These are phyloP conservation scores for Globisporangium acanthophoron DNA, from an alignment of 352 stramenopile genomes.

Conservation along the genomic window DNA sequence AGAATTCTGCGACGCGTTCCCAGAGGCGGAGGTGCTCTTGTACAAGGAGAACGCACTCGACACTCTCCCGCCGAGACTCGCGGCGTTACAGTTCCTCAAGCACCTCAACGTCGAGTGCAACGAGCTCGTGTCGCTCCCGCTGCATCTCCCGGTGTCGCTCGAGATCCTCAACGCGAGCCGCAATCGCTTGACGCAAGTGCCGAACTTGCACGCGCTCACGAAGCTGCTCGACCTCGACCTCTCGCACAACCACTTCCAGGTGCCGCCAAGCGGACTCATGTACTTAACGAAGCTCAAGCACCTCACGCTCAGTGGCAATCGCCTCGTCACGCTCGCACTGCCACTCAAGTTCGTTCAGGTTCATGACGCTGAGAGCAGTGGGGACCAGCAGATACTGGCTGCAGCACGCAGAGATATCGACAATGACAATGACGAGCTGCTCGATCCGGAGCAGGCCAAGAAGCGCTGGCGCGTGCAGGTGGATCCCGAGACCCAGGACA, in stretches of 20 bases:
- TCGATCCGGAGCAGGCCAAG: constrained; percentile 24
- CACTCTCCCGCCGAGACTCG: constrained; percentile 23
- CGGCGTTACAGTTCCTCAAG: constrained; percentile 26
- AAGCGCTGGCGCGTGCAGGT: constrained; percentile 50
- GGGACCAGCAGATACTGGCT: constrained; percentile 6
- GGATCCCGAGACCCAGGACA: constrained; percentile 38
- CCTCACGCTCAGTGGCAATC: constrained; percentile 43
- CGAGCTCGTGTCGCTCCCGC: constrained; percentile 37
- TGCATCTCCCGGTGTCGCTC: constrained; percentile 31
- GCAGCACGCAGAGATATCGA: background rate
- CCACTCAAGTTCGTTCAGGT: constrained; percentile 23
- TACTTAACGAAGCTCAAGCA: constrained; percentile 35
- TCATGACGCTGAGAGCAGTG: background rate
- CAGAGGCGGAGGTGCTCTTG: constrained; percentile 38
- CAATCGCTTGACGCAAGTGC: constrained; percentile 45
- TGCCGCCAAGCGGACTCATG: constrained; percentile 45
- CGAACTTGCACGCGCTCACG: constrained; percentile 42
- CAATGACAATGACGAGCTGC: constrained; percentile 5
- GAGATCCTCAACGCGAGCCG: constrained; percentile 31
- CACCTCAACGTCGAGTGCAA: constrained; percentile 55
- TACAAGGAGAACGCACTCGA: constrained; percentile 67
- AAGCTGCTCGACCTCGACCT: constrained; percentile 48
- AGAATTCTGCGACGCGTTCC: constrained; percentile 48
- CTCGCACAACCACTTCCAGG: constrained; percentile 55
- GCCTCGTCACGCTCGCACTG: constrained; percentile 56